These are phyloP conservation scores for Cyclotella cryptica DNA, from an alignment of 108 stramenopile genomes.

Conservation along the genomic window DNA sequence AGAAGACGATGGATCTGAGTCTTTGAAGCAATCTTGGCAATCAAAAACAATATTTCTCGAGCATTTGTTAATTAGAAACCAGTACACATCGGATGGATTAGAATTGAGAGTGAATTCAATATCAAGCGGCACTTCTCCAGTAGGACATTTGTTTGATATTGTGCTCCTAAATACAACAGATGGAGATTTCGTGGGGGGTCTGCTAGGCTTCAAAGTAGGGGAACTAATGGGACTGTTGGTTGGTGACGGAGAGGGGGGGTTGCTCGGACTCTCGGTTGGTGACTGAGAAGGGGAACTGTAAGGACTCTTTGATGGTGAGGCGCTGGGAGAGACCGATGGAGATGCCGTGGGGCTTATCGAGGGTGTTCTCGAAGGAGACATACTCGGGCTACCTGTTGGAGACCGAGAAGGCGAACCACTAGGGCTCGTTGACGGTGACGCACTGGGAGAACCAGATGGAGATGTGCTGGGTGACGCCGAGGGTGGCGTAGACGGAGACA, in stretches of 20 bases:
- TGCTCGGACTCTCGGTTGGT: background rate
- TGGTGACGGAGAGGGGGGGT: background rate
- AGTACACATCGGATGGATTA: background rate
- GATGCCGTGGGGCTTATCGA: background rate
- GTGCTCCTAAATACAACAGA: background rate
- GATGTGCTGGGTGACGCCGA: background rate
- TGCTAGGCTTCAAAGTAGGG: background rate
- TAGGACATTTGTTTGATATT: background rate
- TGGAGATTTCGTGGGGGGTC: background rate
- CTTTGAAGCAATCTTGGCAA: conserved; percentile 6
- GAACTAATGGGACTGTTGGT: background rate
- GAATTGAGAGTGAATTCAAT: conserved; percentile 3
- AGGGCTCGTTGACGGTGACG: background rate
- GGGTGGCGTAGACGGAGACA: background rate
- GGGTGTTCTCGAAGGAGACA: background rate
- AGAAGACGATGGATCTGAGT: background rate
- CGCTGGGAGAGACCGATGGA: background rate
- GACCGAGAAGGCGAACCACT: background rate
- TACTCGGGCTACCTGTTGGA: background rate
- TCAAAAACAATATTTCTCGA: background rate
- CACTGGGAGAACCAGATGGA: background rate
- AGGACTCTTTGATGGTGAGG: background rate
- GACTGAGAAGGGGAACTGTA: background rate
- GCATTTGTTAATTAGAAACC: conserved; percentile 13
- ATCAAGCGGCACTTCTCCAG: background rate